phyloP scores from a whole-genome alignment of 2,329 filamentous ascomycete species.

The Epichloe baconii region DNA sequence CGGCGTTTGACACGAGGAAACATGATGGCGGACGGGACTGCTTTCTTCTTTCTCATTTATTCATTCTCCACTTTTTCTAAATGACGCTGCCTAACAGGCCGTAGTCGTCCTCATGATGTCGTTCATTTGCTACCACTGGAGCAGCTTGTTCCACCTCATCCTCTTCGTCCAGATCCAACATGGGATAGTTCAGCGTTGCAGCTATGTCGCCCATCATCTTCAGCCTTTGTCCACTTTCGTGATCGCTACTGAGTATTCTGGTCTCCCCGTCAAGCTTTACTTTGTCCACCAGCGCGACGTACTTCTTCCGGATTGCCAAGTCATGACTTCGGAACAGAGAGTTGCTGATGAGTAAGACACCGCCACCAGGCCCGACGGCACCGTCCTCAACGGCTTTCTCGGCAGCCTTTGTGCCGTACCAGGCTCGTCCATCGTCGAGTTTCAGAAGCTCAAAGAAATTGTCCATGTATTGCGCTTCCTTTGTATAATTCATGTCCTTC shows the following conservation, averaged over 20 bases:
- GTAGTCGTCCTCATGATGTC: constrained; percentile 16
- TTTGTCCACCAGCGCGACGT: constrained; percentile 75
- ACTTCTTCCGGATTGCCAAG: constrained; percentile 61
- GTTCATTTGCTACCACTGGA: constrained; percentile 3
- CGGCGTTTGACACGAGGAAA: too few relatives aligned
- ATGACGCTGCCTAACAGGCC: constrained; percentile 22
- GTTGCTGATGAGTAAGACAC: constrained; percentile 76
- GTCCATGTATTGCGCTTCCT: constrained; percentile 76
- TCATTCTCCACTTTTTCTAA: constrained; percentile 7
- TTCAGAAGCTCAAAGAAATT: constrained; percentile 66
- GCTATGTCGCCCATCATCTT: constrained; percentile 79
- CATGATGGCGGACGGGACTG: not conserved
- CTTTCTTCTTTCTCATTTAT: not conserved
- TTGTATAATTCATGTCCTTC: constrained; percentile 76
- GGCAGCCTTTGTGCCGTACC: constrained; percentile 78
- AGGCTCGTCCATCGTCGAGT: constrained; percentile 75
- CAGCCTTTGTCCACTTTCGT: constrained; percentile 81
- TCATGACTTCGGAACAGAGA: constrained; percentile 75
- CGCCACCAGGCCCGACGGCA: constrained; percentile 76
- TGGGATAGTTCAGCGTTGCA: constrained; percentile 79
- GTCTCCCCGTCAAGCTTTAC: constrained; percentile 81
- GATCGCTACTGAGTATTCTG: constrained; percentile 78
- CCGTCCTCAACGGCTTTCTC: constrained; percentile 73
- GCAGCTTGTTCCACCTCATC: constrained; percentile 28
- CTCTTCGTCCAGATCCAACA: constrained; percentile 67